Evolutionary conservation across 2,329 filamentous ascomycete genomes (phyloP).

Genomic region (Cercospora nicotianae): DNA sequence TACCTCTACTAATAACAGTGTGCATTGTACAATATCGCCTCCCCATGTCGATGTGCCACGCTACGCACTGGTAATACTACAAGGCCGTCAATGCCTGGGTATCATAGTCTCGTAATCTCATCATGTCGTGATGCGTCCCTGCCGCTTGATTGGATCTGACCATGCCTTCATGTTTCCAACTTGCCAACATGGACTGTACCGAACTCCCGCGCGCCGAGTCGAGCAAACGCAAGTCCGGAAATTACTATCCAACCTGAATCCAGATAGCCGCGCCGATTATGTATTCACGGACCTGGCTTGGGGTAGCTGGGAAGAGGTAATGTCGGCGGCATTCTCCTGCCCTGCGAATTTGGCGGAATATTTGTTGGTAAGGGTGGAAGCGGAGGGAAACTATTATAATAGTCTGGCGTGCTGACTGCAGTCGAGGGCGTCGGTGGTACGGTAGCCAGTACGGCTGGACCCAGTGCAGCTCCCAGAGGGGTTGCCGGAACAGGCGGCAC

Average conservation of each 20-base stretch:
- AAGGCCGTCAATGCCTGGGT: neutral
- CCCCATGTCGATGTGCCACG: neutral
- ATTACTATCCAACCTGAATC: neutral
- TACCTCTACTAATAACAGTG: neutral
- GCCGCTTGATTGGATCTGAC: neutral
- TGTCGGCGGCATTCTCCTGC: conserved; percentile 13
- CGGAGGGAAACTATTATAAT: conserved; percentile 18
- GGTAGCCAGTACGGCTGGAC: conserved; percentile 86
- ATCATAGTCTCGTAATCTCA: conserved; percentile 6
- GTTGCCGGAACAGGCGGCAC: conserved; percentile 72
- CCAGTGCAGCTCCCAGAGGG: conserved; percentile 82
- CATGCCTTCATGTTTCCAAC: conserved; percentile 1
- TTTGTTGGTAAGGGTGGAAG: conserved; percentile 9
- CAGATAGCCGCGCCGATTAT: neutral
- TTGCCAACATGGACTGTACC: neutral
- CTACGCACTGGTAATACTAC: neutral
- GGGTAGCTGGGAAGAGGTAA: conserved; percentile 20
- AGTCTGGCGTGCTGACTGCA: conserved; percentile 23
- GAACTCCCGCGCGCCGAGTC: neutral
- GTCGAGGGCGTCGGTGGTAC: conserved; percentile 47
- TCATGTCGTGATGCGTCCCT: conserved; percentile 4
- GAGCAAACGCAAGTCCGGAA: neutral
- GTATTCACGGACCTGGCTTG: neutral
- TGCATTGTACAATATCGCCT: neutral
- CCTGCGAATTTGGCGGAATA: neutral